These are phyloP conservation scores for Venturia oleaginea DNA, from an alignment of 2,329 filamentous ascomycete species.

Conservation along the genomic window DNA sequence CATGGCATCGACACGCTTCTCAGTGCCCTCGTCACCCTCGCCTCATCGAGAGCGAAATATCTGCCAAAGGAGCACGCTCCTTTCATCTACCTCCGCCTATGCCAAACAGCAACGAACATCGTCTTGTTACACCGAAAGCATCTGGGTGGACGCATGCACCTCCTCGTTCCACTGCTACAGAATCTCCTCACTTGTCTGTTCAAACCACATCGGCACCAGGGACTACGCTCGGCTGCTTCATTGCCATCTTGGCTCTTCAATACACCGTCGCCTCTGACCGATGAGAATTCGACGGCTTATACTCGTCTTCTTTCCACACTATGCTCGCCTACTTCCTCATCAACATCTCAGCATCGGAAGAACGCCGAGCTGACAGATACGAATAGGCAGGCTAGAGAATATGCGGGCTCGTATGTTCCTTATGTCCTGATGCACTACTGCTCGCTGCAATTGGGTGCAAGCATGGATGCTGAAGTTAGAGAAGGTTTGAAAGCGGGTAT, in stretches of 20 bases:
- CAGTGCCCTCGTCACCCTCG: slow-evolving; percentile 26
- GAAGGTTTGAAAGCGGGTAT: slow-evolving; percentile 49
- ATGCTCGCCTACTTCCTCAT: slow-evolving; percentile 51
- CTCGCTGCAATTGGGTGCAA: slow-evolving; percentile 39
- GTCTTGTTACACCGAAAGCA: slow-evolving; percentile 49
- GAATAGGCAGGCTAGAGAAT: slow-evolving; percentile 48
- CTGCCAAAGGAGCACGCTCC: slow-evolving; percentile 23
- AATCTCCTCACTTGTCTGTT: slow-evolving; percentile 48
- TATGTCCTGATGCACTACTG: slow-evolving; percentile 51
- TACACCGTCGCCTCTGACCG: slow-evolving; percentile 22
- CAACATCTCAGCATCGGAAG: slow-evolving; percentile 25
- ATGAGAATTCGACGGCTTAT: slow-evolving; percentile 40
- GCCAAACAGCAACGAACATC: slow-evolving; percentile 42
- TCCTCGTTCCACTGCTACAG: slow-evolving; percentile 48
- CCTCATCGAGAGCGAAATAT: slow-evolving; percentile 22
- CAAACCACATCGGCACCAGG: slow-evolving; percentile 16
- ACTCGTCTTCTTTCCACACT: slow-evolving; percentile 50
- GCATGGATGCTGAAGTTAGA: slow-evolving; percentile 43
- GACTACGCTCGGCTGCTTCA: slow-evolving; percentile 15
- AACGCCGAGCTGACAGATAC: slow-evolving; percentile 43
- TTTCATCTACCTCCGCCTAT: slow-evolving; percentile 45
- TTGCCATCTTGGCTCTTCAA: slow-evolving; percentile 26
- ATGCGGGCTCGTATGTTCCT: slow-evolving; percentile 48
- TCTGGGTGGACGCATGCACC: slow-evolving; percentile 51
- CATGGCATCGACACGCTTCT: slow-evolving; percentile 34